Evolutionary conservation across 371 early-diverging fungal species (phyloP).

Genomic region (Saksenaea vasiformis): DNA sequence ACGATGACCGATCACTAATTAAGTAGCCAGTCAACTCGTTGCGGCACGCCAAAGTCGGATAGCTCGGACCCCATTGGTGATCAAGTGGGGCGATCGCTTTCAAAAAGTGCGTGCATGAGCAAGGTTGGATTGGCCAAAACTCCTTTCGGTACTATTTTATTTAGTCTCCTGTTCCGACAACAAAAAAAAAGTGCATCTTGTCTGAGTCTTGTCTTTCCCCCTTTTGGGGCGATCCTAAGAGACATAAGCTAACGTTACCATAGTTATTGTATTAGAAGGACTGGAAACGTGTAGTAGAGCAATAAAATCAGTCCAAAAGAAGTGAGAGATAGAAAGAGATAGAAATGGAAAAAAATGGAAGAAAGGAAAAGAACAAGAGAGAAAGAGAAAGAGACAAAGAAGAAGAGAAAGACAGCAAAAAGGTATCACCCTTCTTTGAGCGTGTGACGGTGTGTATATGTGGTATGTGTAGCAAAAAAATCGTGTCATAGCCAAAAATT

Average conservation of each 20-base stretch:
- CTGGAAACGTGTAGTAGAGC: no score
- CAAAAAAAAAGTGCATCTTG: neutral
- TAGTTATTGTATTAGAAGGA: no score
- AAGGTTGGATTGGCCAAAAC: conserved; percentile 5
- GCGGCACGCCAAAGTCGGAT: conserved; percentile 6
- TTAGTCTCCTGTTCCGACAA: neutral
- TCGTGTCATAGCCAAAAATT: neutral
- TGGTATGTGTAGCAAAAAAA: neutral
- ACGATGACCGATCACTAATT: conserved; percentile 6
- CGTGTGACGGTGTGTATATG: neutral
- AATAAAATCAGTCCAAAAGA: no score
- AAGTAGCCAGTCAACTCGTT: conserved; percentile 4
- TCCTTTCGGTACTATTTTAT: conserved; percentile 1
- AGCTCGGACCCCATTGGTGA: conserved; percentile 6
- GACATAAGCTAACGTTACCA: neutral
- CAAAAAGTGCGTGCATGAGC: neutral
- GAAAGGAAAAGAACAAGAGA: neutral
- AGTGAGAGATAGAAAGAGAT: no score
- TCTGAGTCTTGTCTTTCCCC: neutral
- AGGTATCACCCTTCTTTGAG: neutral
- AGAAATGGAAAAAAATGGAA: neutral
- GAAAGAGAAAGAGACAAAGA: neutral
- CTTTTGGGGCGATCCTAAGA: neutral
- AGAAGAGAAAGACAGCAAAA: neutral
- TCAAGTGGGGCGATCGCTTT: conserved; percentile 6